Base-by-base conservation (phyloP, 1,284 basidiomycete species). In the Takashimella tepidaria region DNA sequence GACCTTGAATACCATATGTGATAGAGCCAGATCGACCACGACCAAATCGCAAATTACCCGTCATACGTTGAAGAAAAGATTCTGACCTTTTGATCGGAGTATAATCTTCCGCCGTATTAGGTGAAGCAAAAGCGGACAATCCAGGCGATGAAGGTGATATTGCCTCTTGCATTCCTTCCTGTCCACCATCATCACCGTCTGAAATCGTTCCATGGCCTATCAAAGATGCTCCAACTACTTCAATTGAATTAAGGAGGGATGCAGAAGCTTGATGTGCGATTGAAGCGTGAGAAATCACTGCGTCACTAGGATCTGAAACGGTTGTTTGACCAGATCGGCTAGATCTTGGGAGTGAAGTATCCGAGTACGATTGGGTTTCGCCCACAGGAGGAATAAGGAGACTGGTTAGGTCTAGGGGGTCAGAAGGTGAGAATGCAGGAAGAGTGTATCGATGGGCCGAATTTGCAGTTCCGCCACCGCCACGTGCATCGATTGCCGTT, bases 1-100 rank as follows among this genome's bases (percentile, higher is more conserved):
- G 50, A 16, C 26, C 40, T 13, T 27, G 27, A 12, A 3, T 27
- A 20, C 37, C 41, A 24, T 13, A 37, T 27, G 48, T 50, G 53
- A 11, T 50, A 16, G 31, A 37, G 10, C 31, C 31, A 8, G 31
- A 37, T 37, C 46, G 1, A 26, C 40, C 8, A 31, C 27, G 19
- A 47, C 25, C 11, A 47, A 21, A 31, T 8, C 19, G n/a, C 31
- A 37, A 37, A 16, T 8, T 37, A 37, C 31, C 60, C 1, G 69
- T 57, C 60, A 73, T 61, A 1, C 69, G 60, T 13, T 58, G 43
- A 53, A 72, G 64, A 55, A 72, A 69, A 4, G 64, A 64, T 23
- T 66, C 67, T 47, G 52, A 62, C n/a, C 69, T 54, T 41, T 61
- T 61, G 43, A 71, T 54, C 1, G 65, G 63, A 10, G 55, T 51